Evolutionary conservation across 257 asterid species (phyloP).

Genomic region (Solanum rostratum): DNA sequence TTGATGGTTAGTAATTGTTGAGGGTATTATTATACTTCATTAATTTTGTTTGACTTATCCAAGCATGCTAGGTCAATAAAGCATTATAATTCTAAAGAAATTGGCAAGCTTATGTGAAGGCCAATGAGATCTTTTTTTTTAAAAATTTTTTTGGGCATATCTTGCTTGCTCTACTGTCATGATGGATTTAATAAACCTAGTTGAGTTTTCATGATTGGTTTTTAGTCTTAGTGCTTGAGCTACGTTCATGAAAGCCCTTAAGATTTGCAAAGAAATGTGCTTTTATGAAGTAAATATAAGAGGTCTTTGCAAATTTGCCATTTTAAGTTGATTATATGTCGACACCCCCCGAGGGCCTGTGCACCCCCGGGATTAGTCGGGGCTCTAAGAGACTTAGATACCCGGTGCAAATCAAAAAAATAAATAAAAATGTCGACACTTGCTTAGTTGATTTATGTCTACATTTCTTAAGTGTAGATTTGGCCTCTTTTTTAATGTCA

Average conservation of each 20-base stretch:
- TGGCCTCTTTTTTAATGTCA: neutral
- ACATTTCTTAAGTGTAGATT: neutral
- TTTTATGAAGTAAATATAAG: neutral
- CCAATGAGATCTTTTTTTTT: neutral
- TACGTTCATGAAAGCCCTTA: neutral
- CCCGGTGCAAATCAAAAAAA: too few species aligned
- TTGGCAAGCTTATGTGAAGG: neutral
- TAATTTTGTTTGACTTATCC: neutral
- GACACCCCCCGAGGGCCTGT: too few species aligned
- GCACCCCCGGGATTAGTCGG: too few species aligned
- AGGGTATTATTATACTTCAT: neutral
- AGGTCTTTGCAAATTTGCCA: neutral
- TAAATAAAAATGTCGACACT: too few species aligned
- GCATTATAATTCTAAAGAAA: neutral
- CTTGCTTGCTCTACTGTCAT: neutral
- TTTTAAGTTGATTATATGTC: neutral
- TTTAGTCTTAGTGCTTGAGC: neutral
- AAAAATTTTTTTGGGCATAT: neutral
- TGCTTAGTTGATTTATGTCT: neutral
- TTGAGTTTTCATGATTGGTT: neutral
- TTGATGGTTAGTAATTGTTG: neutral
- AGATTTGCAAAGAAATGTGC: neutral
- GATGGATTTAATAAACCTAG: neutral
- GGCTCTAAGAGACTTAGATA: too few species aligned
- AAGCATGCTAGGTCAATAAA: neutral